These are phyloP conservation scores for Lachancea lanzarotensis DNA, from an alignment of 805 yeast species.

Conservation along the genomic window DNA sequence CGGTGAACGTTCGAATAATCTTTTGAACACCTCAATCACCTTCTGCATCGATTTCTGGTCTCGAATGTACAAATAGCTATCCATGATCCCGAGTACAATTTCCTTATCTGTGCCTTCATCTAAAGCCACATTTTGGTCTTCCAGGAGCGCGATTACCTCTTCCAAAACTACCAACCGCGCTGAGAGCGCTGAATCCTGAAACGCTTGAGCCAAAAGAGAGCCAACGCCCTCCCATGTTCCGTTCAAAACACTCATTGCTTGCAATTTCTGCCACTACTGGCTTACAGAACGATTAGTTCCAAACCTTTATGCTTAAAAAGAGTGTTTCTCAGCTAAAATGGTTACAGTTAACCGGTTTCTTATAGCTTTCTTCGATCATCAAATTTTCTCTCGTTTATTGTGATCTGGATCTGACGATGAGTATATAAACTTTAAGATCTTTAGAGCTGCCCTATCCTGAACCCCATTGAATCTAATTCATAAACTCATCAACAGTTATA, in stretches of 20 bases:
- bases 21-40: slow-evolving; percentile 36
- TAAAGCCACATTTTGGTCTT: slow-evolving; percentile 7
- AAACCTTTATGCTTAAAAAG: no score
- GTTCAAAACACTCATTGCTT: slow-evolving; percentile 1
- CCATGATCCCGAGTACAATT: slow-evolving; percentile 36
- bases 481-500: slow-evolving; percentile 49
- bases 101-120: slow-evolving; percentile 22
- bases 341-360: no score
- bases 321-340: no score
- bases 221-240: slow-evolving; percentile 21
- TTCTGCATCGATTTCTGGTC: slow-evolving; percentile 44
- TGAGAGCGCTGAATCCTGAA: slow-evolving; percentile 22
- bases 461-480: not conserved
- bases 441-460: no score
- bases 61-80: slow-evolving; percentile 45
- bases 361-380: no score
- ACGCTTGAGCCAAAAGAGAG: slow-evolving; percentile 7
- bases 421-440: no score
- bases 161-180: slow-evolving; percentile 27
- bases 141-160: slow-evolving; percentile 17
- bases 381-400: no score
- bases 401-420: no score
- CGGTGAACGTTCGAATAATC: slow-evolving; percentile 31
- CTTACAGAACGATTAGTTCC: not conserved
- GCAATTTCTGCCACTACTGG: not conserved